A percentile compares a stretch with the other conserved stretches of the same genome.
These are phyloP conservation scores for Pseudopyrenochaeta lycopersici DNA, from an alignment of 2,329 filamentous ascomycete species.

Conservation along the genomic window DNA sequence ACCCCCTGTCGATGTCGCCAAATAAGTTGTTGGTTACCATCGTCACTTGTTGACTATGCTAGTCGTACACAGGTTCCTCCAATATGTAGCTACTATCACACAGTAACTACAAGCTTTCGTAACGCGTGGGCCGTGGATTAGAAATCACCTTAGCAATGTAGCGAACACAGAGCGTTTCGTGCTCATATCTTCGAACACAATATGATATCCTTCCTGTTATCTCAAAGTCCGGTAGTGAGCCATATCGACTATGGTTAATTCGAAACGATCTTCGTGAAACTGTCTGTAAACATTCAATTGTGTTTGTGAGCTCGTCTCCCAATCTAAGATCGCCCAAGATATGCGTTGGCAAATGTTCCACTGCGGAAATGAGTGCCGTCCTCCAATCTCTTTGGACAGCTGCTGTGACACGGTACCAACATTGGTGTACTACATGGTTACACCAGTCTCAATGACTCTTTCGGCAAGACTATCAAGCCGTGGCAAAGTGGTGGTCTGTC, in stretches of 20 bases:
- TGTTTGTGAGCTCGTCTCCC: not conserved
- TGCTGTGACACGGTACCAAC: conserved; percentile 26
- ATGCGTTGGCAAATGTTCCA: conserved; percentile 39
- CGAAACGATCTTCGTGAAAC: conserved; percentile 7
- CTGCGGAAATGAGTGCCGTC: conserved; percentile 12
- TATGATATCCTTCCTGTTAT: not conserved
- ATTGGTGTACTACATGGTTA: conserved; percentile 26
- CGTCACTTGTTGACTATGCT: not conserved
- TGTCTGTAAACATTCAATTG: conserved; percentile 3
- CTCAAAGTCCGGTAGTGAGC: not conserved
- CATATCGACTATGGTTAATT: conserved; percentile 1
- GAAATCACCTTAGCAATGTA: not conserved
- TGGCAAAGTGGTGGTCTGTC: not conserved
- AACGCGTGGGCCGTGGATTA: not conserved
- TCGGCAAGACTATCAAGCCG: conserved; percentile 3
- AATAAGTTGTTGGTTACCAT: not conserved
- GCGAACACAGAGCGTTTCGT: not conserved
- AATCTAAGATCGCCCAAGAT: conserved; percentile 5
- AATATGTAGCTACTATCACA: not conserved
- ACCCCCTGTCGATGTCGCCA: not conserved
- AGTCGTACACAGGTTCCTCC: not conserved
- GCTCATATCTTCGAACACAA: not conserved
- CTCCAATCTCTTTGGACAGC: conserved; percentile 24
- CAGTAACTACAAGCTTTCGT: not conserved
- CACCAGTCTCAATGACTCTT: conserved; percentile 4